Base-by-base conservation (phyloP, 2,329 filamentous ascomycete species). In the Colletotrichum sp. region DNA sequence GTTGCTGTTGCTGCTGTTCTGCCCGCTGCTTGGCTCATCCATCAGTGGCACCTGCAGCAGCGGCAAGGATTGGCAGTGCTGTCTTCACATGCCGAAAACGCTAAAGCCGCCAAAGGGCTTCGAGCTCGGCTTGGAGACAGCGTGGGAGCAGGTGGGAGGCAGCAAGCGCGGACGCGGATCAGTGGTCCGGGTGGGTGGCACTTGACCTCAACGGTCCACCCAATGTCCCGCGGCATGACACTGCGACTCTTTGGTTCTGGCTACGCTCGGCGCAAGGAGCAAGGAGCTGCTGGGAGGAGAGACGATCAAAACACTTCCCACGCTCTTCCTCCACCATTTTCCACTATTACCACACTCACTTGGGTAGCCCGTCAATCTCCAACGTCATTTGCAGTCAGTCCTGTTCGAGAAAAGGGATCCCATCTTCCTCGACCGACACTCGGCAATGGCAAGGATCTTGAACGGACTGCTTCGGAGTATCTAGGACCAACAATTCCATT, bases 21-120 rank as follows among this genome's bases (percentile, higher is more conserved):
- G n/a, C 55, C 55, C 55, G 55, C 26, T 26, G 26, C 21, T 48
- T 66, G 43, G 12, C 21, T 62, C 30, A n/a, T 12, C 58, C 30
- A n/a, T 34, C 26, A 60, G 62, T 62, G 61, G 72, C 36, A 60
- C n/a, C 61, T 61, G 58, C 71, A 34, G 66, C 52, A 30, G 34
- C 24, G 6, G 43, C 68, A 75, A 56, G 73, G 62, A 67, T 75
- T 48, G 30, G 15, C 58, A 32, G 26, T n/a, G 56, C 30, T 65
- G 52, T 43, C 28, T 76, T 76, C 73, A 76, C 73, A 76, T 76
- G 73, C 73, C 70, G 73, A 69, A 76, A 55, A 66, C 64, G 73
- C 73, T 68, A 56, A 12, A 36, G 32, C 55, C 67, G 66, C 70
- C 56, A 13, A 30, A 61, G 10, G 32, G 65, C 34, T 21, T 64